Conservation (phyloP, 139 green algal genomes). For the Mesotaenium endlicherianum region DNA sequence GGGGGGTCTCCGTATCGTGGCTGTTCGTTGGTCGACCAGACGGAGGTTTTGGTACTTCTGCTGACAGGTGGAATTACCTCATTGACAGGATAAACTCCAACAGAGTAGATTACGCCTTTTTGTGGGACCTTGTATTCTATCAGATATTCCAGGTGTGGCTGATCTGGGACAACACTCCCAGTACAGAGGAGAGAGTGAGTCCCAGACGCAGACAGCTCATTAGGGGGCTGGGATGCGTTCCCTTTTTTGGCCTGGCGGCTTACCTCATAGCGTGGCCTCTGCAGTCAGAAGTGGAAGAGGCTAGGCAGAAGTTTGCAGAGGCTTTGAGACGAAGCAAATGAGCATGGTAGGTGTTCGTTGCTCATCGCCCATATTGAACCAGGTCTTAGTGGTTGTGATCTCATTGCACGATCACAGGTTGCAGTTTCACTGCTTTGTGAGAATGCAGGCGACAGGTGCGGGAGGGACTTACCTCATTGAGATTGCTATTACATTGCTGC, state of each 20-base stretch:
- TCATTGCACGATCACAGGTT: no score
- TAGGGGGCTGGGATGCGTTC: constrained; percentile 9
- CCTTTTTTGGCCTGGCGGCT: constrained; percentile 19
- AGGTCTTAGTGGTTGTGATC: no score
- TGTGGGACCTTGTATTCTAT: constrained; percentile 38
- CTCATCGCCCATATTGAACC: no score
- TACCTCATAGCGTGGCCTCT: neutral
- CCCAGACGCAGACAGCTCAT: neutral
- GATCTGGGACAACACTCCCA: neutral
- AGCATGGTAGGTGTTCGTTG: no score
- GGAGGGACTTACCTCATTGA: no score
- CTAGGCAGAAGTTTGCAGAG: neutral
- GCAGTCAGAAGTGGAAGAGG: neutral
- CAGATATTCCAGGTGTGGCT: constrained; percentile 40
- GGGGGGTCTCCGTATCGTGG: constrained; percentile 16
- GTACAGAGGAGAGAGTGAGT: neutral
- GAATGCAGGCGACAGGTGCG: no score
- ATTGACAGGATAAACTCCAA: constrained; percentile 6
- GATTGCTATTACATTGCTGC: no score
- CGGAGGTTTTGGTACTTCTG: neutral
- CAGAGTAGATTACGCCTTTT: constrained; percentile 34
- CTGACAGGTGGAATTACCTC: neutral
- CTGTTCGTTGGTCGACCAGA: neutral
- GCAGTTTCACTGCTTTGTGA: no score
- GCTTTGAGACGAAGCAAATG: no score